Conservation (phyloP, 257 asterid species). For the Solanum chmielewskii region DNA sequence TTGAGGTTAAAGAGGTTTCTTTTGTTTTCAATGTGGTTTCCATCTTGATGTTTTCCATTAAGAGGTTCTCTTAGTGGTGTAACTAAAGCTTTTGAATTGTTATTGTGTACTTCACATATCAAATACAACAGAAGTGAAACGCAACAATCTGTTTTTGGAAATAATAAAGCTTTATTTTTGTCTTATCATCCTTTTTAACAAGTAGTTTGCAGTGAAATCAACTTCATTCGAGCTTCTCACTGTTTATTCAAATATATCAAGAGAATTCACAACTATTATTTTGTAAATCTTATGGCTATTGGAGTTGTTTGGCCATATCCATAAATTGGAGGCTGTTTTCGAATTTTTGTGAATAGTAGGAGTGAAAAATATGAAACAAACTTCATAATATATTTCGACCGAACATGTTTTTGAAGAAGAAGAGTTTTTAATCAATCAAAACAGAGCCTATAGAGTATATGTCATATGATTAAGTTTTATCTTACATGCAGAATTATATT, state of each 20-base stretch:
- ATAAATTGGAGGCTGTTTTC: too few relatives aligned
- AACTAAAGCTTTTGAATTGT: background rate
- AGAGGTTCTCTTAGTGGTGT: background rate
- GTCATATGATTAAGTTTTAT: background rate
- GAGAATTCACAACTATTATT: background rate
- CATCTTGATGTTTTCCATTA: background rate
- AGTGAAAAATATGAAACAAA: background rate
- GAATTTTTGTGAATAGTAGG: too few relatives aligned
- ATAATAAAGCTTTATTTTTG: background rate
- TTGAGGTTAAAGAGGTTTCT: background rate
- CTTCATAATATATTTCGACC: background rate
- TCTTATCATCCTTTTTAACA: background rate
- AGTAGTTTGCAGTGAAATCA: background rate
- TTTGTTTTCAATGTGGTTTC: background rate
- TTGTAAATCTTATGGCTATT: background rate
- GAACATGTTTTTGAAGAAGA: background rate
- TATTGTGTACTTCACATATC: background rate
- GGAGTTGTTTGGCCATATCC: background rate
- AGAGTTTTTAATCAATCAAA: background rate
- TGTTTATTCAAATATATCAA: background rate
- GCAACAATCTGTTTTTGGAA: background rate
- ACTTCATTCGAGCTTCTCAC: background rate
- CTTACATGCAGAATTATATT: background rate
- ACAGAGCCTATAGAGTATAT: background rate
- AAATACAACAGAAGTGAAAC: background rate